A percentile compares a stretch with the other conserved stretches of the same genome.
Evolutionary conservation across 257 asterid species (phyloP).

Genomic region (Mitragyna speciosa): DNA sequence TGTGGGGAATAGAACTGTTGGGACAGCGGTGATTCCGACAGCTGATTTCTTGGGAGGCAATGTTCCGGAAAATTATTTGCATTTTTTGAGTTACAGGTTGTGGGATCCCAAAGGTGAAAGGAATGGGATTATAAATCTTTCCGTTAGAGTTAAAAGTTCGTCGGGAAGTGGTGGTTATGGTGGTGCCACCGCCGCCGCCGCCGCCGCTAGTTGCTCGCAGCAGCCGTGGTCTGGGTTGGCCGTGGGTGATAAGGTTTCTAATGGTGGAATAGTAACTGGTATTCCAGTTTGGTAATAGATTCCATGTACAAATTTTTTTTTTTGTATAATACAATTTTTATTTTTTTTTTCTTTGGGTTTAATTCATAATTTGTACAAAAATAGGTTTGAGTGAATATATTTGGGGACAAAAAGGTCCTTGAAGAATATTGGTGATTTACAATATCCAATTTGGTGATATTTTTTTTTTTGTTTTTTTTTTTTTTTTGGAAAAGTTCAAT

Average conservation of each 20-base stretch:
- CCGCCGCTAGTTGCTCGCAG: conserved; percentile 28
- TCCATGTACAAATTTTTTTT: background rate
- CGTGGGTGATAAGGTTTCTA: conserved; percentile 13
- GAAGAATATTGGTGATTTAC: too few species aligned
- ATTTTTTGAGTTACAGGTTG: conserved; percentile 76
- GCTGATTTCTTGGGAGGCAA: conserved; percentile 66
- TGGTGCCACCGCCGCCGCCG: conserved; percentile 16
- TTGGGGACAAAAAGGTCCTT: too few species aligned
- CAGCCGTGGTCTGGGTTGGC: conserved; percentile 28
- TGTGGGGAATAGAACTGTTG: conserved; percentile 37
- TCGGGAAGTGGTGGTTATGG: conserved; percentile 2
- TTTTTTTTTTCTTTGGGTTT: too few species aligned
- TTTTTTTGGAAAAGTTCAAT: too few species aligned
- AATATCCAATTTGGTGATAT: too few species aligned
- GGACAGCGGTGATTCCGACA: conserved; percentile 55
- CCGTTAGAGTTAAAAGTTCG: conserved; percentile 44
- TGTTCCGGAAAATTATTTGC: conserved; percentile 58
- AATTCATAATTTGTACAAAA: too few species aligned
- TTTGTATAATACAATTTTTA: too few species aligned
- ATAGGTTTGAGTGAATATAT: too few species aligned
- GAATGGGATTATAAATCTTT: conserved; percentile 74
- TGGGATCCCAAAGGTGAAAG: conserved; percentile 49
- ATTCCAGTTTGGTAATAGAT: conserved; percentile 47
- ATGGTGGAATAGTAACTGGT: conserved; percentile 50
- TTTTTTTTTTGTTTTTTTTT: too few species aligned